Base-by-base conservation (phyloP, 192 early-diverging fungal species). In the Coemansia sp. region DNA sequence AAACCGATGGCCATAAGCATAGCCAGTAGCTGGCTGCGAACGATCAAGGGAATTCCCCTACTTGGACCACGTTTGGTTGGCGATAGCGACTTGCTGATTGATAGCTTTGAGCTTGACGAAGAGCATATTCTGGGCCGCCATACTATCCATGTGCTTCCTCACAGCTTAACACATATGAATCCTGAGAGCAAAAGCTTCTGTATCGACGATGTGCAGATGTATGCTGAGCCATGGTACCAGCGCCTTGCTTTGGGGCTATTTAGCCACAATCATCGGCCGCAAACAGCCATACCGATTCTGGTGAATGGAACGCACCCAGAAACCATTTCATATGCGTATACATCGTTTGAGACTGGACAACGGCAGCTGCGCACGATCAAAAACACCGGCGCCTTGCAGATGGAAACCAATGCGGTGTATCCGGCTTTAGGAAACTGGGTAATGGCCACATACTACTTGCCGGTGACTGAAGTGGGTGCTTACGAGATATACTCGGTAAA, bases 111-210 rank as follows among this genome's bases (percentile, higher is more conserved):
- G 53, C 60, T 78, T 11, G 57, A 78, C 44, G 63, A 63, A 12
- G 74, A 66, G 38, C 77, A 72, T 28, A 79, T 79, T 49, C 60
- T 79, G 54, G 77, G 77, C 6, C 57, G 70, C 3, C 77, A 79
- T 43, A 79, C 77, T 11, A 72, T 79, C 36, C 77, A 79, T 38
- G 50, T 79, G 43, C 46, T 79, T 49, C 77, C 77, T 14, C 70
- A 72, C 56, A 72, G 77, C 50, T 16, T 72, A 39, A 66, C 77
- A 6, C 70, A 72, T 42, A 69, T 79, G 70, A 72, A 79, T 19
- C 77, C 65, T 11, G 30, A 51, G 15, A 53, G 59, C 28, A 50
- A 50, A 40, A 30, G 38, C 4, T 52, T 59, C 49, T 79, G 77
- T 53, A 65, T 79, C 42, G 63, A 68, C 42, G 44, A 12, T 6